phyloP scores from a whole-genome alignment of 768 basidiomycete species.

The Lactarius pseudohatsudake region DNA sequence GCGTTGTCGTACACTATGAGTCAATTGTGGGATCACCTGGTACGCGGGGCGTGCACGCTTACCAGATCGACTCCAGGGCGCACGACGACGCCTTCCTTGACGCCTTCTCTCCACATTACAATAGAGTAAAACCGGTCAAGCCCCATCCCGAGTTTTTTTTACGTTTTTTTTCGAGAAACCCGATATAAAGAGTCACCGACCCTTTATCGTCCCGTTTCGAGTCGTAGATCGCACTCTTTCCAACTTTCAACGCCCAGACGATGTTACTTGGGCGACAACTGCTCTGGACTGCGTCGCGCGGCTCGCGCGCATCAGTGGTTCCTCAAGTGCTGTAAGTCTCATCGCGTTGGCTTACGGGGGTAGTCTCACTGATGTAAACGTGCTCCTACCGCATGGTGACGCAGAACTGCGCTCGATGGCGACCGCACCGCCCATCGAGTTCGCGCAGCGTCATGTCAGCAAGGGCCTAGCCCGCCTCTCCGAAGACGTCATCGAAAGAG shows the following conservation, averaged over 20 bases:
- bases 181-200: not conserved
- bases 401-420: slow-evolving; percentile 21
- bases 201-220: not conserved
- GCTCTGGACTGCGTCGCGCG: slow-evolving; percentile 2
- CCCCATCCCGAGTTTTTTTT: not conserved
- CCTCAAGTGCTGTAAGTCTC: not conserved
- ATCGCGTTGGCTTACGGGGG: too few species aligned
- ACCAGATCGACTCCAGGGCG: not conserved
- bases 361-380: not conserved
- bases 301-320: not conserved
- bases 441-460: slow-evolving; percentile 24
- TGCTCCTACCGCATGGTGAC: too few species aligned
- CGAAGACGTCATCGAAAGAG: slow-evolving; percentile 23
- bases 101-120: not conserved
- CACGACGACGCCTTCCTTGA: not conserved
- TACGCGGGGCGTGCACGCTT: not conserved
- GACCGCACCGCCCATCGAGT: slow-evolving; percentile 19
- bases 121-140: not conserved
- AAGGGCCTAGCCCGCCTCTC: slow-evolving; percentile 22
- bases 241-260: not conserved
- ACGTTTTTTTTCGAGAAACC: not conserved
- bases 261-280: slow-evolving; percentile 15
- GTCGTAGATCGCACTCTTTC: not conserved
- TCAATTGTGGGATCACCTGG: not conserved
- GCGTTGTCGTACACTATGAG: too few species aligned